Percentiles rank a stretch among this genome's conserved stretches.
These are phyloP conservation scores for Mytilinidion resinicola DNA, from an alignment of 495 filamentous ascomycete genomes.

Conservation along the genomic window DNA sequence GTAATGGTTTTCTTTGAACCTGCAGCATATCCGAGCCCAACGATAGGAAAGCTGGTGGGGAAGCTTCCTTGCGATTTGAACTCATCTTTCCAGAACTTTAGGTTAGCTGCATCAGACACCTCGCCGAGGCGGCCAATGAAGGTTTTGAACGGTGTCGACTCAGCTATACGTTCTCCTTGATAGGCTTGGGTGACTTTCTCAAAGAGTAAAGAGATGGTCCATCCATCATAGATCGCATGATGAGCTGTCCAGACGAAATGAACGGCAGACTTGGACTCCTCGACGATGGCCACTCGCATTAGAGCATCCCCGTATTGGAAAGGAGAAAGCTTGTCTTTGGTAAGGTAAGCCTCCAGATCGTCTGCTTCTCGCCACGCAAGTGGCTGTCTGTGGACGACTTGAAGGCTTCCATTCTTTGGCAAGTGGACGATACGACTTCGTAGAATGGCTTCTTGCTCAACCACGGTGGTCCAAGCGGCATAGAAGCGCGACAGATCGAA, in stretches of 20 bases:
- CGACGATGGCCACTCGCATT: slow-evolving; percentile 13
- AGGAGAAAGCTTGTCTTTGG: neutral
- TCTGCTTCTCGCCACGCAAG: slow-evolving; percentile 2
- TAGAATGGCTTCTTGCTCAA: slow-evolving; percentile 32
- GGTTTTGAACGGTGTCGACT: slow-evolving; percentile 5
- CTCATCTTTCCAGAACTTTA: slow-evolving; percentile 28
- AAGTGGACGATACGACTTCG: slow-evolving; percentile 41
- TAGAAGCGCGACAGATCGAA: slow-evolving; percentile 42
- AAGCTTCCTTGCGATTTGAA: slow-evolving; percentile 12
- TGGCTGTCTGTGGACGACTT: slow-evolving; percentile 16
- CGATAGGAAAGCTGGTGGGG: slow-evolving; percentile 12
- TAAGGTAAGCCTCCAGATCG: slow-evolving; percentile 6
- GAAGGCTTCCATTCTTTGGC: slow-evolving; percentile 9
- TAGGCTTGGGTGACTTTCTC: slow-evolving; percentile 14
- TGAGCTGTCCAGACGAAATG: slow-evolving; percentile 32
- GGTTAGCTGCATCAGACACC: neutral
- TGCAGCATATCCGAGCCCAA: slow-evolving; percentile 10
- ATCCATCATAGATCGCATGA: slow-evolving; percentile 34
- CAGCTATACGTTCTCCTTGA: slow-evolving; percentile 6
- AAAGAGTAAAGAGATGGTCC: slow-evolving; percentile 13
- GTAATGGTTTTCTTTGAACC: slow-evolving; percentile 12
- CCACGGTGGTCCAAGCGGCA: slow-evolving; percentile 41
- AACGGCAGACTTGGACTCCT: neutral
- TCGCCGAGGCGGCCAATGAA: slow-evolving; percentile 11
- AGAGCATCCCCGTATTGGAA: slow-evolving; percentile 12